A percentile compares a stretch with the other conserved stretches of the same genome.
Conservation (phyloP, 495 filamentous ascomycete species). For the Extremus antarcticus region DNA sequence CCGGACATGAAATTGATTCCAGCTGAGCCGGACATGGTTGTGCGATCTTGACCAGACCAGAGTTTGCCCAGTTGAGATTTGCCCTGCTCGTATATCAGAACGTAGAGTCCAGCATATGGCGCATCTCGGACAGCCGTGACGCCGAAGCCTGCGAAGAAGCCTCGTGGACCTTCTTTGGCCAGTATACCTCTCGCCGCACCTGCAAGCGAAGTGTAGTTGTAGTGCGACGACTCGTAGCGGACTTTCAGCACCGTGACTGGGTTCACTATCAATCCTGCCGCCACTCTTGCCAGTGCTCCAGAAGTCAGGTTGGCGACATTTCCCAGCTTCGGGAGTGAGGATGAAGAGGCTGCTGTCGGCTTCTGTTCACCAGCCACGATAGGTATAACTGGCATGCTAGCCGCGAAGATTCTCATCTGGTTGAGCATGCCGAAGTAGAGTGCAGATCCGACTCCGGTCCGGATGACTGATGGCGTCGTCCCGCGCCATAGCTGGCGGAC, state of each 20-base stretch:
- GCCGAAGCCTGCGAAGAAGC: slow-evolving; percentile 88
- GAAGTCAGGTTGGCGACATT: slow-evolving; percentile 76
- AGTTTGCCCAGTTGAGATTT: slow-evolving; percentile 53
- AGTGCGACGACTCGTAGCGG: slow-evolving; percentile 78
- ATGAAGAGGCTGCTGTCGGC: slow-evolving; percentile 39
- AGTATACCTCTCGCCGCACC: slow-evolving; percentile 66
- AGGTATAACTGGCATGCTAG: slow-evolving; percentile 17
- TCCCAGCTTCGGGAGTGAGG: slow-evolving; percentile 71
- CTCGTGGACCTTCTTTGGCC: slow-evolving; percentile 58
- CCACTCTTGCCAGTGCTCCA: slow-evolving; percentile 70
- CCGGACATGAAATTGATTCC: slow-evolving; percentile 79
- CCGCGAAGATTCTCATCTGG: slow-evolving; percentile 53
- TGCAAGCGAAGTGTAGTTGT: slow-evolving; percentile 68
- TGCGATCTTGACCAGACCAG: slow-evolving; percentile 7
- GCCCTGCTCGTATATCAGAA: slow-evolving; percentile 83
- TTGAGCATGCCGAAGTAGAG: slow-evolving; percentile 92
- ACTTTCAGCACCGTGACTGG: slow-evolving; percentile 96
- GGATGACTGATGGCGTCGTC: slow-evolving; percentile 78
- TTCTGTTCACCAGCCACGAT: slow-evolving; percentile 15
- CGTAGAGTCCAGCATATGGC: slow-evolving; percentile 89
- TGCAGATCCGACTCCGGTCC: slow-evolving; percentile 84
- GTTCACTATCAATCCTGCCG: slow-evolving; percentile 87
- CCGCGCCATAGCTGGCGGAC: slow-evolving; percentile 84
- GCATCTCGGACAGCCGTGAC: slow-evolving; percentile 90
- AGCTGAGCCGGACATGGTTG: slow-evolving; percentile 39